Evolutionary conservation across 2,329 filamentous ascomycete species (phyloP).

Genomic region (Epichloe aotearoae): DNA sequence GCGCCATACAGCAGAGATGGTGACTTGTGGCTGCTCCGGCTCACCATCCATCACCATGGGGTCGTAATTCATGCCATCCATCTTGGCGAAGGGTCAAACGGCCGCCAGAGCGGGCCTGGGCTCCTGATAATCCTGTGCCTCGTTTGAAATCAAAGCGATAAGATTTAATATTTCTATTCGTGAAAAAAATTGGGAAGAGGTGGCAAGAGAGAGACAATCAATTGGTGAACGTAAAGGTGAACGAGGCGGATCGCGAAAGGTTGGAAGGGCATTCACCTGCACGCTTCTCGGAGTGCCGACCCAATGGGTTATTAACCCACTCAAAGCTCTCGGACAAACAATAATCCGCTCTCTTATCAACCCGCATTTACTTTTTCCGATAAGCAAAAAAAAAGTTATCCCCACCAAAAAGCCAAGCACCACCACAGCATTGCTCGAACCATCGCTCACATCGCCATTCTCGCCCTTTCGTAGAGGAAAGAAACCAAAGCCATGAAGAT

Average conservation of each 20-base stretch:
- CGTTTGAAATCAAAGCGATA: background rate
- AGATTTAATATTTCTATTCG: background rate
- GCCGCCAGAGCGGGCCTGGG: conserved; percentile 2
- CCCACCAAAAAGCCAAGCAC: background rate
- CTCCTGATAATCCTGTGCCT: background rate
- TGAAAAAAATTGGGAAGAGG: too few species aligned
- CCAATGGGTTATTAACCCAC: background rate
- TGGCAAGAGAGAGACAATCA: too few species aligned
- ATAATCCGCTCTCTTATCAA: conserved; percentile 20
- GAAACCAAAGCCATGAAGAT: conserved; percentile 35
- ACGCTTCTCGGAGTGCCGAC: background rate
- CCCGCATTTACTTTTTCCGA: conserved; percentile 9
- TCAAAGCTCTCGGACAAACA: conserved; percentile 14
- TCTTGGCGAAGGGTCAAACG: conserved; percentile 11
- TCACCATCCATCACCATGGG: conserved; percentile 47
- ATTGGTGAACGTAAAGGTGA: too few species aligned
- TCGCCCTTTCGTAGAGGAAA: background rate
- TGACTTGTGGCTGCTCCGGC: conserved; percentile 41
- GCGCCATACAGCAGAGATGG: conserved; percentile 42
- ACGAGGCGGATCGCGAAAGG: too few species aligned
- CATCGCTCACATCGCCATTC: background rate
- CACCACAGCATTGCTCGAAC: background rate
- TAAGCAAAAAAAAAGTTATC: conserved; percentile 13
- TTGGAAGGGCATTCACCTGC: too few species aligned
- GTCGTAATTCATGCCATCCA: conserved; percentile 45